Evolutionary conservation across 768 basidiomycete genomes (phyloP), one percentile per base, ranked within the genome.

Genomic region (Suillus placidus): DNA sequence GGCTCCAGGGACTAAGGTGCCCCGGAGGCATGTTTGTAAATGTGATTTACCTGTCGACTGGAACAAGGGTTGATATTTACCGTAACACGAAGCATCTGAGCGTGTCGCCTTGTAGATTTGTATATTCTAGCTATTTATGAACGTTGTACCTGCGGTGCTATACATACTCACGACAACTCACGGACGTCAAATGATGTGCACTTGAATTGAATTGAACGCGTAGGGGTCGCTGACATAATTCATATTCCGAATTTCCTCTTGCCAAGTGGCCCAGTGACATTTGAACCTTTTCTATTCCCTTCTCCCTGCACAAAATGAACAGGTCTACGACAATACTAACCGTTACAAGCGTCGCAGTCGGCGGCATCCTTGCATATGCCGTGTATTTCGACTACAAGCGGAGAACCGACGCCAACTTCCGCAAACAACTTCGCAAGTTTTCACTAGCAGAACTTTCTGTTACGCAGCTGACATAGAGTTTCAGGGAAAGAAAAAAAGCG

Each of bases 321-420:
- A 74, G 75, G 75, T 71, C 81, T n/a, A 71, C 80, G 68, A 77
- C 80, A 35, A 69, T 79, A 61, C 65, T 85, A 69, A 78, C 82
- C 43, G 75, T 80, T 70, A 79, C 81, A 26, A 77, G 79, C 54
- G 72, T 81, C 62, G 83, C 88, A 26, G 84, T 85, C 52, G 83
- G 88, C 55, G 74, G 79, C 56, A 71, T 89, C 45, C 77, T 92
- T 42, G 94, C 88, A 30, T 99, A 98, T 77, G 94, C 92, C 37
- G 84, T 87, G 62, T 98, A 95, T 80, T 99, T 98, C 73, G 97
- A 99, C 83, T 89, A 97, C 82, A 93, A 87, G 81, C 89, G 97
- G 61, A 87, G 96, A 73, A 93, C 92, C 75, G 94, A 97, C 74
- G 78, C 82, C 51, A 83, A 85, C 18, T 99, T 99, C 85, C 88